Evolutionary conservation across 1,284 basidiomycete genomes (phyloP), one percentile per base, ranked within the genome.

Genomic region (Athelia sp.): DNA sequence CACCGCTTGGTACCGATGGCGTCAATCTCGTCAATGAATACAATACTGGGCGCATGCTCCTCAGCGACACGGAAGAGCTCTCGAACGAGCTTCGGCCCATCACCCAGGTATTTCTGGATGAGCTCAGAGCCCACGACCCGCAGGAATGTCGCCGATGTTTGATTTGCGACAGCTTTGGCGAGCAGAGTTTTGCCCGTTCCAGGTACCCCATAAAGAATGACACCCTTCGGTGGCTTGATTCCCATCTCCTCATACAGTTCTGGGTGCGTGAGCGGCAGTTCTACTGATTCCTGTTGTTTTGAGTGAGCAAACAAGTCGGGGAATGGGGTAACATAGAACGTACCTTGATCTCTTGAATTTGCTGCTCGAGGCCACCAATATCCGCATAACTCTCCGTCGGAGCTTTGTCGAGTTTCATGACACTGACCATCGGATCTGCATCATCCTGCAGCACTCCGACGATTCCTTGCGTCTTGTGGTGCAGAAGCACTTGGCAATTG

Each of bases 231-330:
- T 34, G 96, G 96, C 59, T 90, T 89, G 69, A 99, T 98, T 52
- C 97, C 97, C 97, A 99, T 98, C 75, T 99, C 96, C 69, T 99
- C 96, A 71, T 99, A 99, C 36, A 99, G 73, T 65, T 99, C 97
- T 9, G 97, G 97, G 66, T 99, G 97, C 15, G 96, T 99, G 44
- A 99, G 78, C 0, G 97, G 97, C 45, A 99, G 78, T 68, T 99
- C 97, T 52, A 99, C 96, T 21, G 96, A 93, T 86, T 99, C 96
- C 87, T 93, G 55, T 4, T 35, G 43, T 15, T n/a, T 15, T 10
- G 11, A 38, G 6, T 36, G 35, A 45, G 13, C 8, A 4, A 40
- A 6, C n/a, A 4, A 32, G 34, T 14, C 35, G 13, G 23, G 8
- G 36, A n/a, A 40, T n/a, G 6, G 32, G 34, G 14, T 32, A 15